A percentile compares a stretch with the other conserved stretches of the same genome.
Evolutionary conservation across 139 green algal species (phyloP).

Genomic region (Gonium pectorale): DNA sequence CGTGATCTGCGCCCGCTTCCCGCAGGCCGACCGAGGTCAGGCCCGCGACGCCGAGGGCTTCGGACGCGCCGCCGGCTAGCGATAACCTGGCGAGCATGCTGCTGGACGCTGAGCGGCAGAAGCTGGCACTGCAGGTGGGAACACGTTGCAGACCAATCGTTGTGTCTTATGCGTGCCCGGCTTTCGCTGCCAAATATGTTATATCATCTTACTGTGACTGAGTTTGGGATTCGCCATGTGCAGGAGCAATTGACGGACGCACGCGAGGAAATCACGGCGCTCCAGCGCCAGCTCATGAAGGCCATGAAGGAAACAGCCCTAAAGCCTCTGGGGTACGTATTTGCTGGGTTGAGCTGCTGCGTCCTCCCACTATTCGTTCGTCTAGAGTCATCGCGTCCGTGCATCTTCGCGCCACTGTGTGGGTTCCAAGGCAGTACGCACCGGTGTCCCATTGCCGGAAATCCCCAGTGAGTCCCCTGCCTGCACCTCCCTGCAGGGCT

Average conservation of each 20-base stretch:
- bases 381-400: no score
- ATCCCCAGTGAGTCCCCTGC: no score
- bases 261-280: conserved; percentile 28
- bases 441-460: no score
- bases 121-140: conserved; percentile 17
- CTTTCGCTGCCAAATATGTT: no score
- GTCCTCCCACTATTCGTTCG: no score
- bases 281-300: conserved; percentile 53
- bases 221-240: no score
- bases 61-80: background rate
- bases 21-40: background rate
- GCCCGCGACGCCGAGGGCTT: background rate
- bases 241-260: conserved; percentile 39
- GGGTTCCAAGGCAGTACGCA: no score
- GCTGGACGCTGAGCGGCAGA: conserved; percentile 39
- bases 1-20: no score
- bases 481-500: background rate
- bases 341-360: no score
- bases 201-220: no score
- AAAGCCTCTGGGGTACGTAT: background rate
- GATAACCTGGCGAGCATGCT: conserved; percentile 42
- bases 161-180: background rate
- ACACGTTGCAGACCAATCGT: background rate
- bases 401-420: no score
- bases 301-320: conserved; percentile 44